Evolutionary conservation across 768 basidiomycete species (phyloP).

Genomic region (Phlebiopsis gigantea): DNA sequence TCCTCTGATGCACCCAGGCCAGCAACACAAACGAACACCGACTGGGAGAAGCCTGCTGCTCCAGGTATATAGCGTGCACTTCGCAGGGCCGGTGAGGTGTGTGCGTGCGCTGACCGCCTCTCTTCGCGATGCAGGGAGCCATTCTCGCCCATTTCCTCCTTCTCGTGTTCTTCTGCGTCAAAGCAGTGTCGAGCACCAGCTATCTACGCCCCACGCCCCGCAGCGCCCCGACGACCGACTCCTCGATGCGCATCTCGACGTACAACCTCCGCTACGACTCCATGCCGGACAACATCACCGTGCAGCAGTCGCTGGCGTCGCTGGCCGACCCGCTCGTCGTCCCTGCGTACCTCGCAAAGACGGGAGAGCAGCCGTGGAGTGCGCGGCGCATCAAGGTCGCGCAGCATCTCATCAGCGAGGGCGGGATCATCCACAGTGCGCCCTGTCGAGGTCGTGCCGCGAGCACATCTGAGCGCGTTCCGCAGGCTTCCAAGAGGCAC

Average conservation of each 20-base stretch:
- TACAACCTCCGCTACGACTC: slow-evolving; percentile 55
- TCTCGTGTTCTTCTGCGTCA: slow-evolving; percentile 10
- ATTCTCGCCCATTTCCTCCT: slow-evolving; percentile 8
- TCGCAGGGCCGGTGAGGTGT: too few relatives aligned
- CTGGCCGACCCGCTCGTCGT: slow-evolving; percentile 38
- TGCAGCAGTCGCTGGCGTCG: slow-evolving; percentile 37
- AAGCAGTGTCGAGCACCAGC: slow-evolving; percentile 7
- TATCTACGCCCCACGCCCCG: too few relatives aligned
- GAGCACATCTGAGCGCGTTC: too few relatives aligned
- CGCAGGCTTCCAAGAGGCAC: slow-evolving; percentile 51
- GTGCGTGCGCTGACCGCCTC: not conserved
- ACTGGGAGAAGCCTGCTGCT: too few relatives aligned
- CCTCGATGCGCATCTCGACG: slow-evolving; percentile 34
- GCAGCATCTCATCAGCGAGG: slow-evolving; percentile 37
- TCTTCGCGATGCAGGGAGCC: slow-evolving; percentile 2
- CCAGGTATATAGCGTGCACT: too few relatives aligned
- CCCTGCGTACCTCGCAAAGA: slow-evolving; percentile 26
- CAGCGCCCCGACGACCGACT: too few relatives aligned
- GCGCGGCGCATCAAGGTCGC: slow-evolving; percentile 42
- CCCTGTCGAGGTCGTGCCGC: not conserved
- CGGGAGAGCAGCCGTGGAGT: slow-evolving; percentile 51
- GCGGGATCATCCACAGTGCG: slow-evolving; percentile 36
- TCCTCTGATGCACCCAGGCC: too few relatives aligned
- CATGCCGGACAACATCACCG: slow-evolving; percentile 43
- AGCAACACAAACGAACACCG: too few relatives aligned